phyloP scores from a whole-genome alignment of 2,329 filamentous ascomycete genomes.

The Truncatella angustata region DNA sequence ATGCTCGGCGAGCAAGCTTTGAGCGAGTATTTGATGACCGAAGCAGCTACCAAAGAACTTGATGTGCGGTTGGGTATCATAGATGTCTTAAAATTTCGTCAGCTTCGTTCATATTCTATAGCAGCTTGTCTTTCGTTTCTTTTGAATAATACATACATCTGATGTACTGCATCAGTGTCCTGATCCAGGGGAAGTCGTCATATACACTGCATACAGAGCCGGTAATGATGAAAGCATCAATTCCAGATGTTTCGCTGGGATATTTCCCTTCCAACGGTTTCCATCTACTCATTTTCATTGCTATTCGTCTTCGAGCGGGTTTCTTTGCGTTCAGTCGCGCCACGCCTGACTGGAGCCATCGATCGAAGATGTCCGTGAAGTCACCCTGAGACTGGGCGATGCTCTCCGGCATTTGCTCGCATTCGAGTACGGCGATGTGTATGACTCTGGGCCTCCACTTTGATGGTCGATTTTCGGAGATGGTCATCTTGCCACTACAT shows the following conservation, averaged over 20 bases:
- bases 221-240: slow-evolving; percentile 12
- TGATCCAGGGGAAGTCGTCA: slow-evolving; percentile 11
- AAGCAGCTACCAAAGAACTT: slow-evolving; percentile 14
- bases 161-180: background rate
- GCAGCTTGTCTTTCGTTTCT: too few species aligned
- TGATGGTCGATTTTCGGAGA: background rate
- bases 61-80: slow-evolving; percentile 8
- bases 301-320: background rate
- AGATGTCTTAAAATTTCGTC: slow-evolving; percentile 6
- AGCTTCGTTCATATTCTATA: too few species aligned
- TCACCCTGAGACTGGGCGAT: slow-evolving; percentile 5
- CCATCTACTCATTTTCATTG: slow-evolving; percentile 5
- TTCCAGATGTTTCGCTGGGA: background rate
- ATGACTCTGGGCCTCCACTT: background rate
- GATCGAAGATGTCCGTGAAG: slow-evolving; percentile 11
- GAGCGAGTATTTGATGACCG: slow-evolving; percentile 12
- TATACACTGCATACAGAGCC: slow-evolving; percentile 10
- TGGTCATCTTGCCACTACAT: background rate
- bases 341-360: slow-evolving; percentile 10
- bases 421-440: slow-evolving; percentile 12
- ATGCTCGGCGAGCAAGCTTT: slow-evolving; percentile 5
- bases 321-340: slow-evolving; percentile 1
- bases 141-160: background rate
- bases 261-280: slow-evolving; percentile 6
- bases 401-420: slow-evolving; percentile 9